Conservation (phyloP, 495 filamentous ascomycete genomes). For the Tuber magnatum region DNA sequence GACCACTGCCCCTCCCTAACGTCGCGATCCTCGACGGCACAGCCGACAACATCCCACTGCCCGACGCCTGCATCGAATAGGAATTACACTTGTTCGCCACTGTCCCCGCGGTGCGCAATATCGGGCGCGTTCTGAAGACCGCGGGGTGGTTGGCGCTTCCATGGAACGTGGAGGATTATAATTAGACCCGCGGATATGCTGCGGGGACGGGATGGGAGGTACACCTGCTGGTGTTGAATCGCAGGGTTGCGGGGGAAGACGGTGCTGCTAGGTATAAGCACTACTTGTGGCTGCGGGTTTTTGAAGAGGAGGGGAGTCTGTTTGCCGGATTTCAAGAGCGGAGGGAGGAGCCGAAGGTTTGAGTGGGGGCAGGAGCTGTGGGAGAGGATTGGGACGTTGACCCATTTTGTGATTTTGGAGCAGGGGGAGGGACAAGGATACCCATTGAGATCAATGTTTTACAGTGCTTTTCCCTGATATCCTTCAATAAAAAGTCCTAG, state of each 20-base stretch:
- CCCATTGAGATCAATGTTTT: too few species aligned
- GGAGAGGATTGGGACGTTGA: slow-evolving; percentile 53
- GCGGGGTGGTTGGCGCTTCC: slow-evolving; percentile 53
- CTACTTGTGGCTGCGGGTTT: slow-evolving; percentile 14
- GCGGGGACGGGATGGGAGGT: slow-evolving; percentile 51
- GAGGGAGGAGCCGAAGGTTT: slow-evolving; percentile 42
- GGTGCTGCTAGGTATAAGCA: slow-evolving; percentile 51
- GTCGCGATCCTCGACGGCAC: too few species aligned
- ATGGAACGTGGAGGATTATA: slow-evolving; percentile 63
- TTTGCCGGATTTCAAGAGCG: slow-evolving; percentile 23
- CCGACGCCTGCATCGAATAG: too few species aligned
- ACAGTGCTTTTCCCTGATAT: too few species aligned
- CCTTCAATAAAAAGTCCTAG: too few species aligned
- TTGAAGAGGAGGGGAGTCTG: background rate
- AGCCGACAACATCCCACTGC: too few species aligned
- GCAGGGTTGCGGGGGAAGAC: slow-evolving; percentile 45
- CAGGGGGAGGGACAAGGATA: too few species aligned
- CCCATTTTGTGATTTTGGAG: slow-evolving; percentile 51
- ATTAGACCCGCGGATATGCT: slow-evolving; percentile 47
- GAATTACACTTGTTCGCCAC: slow-evolving; percentile 47
- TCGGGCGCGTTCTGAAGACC: slow-evolving; percentile 52
- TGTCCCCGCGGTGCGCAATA: slow-evolving; percentile 50
- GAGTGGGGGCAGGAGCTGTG: slow-evolving; percentile 46
- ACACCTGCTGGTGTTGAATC: slow-evolving; percentile 49
- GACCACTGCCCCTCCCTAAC: too few species aligned